phyloP scores from a whole-genome alignment of 2,329 filamentous ascomycete genomes.

The Penicillium sclerotiorum region DNA sequence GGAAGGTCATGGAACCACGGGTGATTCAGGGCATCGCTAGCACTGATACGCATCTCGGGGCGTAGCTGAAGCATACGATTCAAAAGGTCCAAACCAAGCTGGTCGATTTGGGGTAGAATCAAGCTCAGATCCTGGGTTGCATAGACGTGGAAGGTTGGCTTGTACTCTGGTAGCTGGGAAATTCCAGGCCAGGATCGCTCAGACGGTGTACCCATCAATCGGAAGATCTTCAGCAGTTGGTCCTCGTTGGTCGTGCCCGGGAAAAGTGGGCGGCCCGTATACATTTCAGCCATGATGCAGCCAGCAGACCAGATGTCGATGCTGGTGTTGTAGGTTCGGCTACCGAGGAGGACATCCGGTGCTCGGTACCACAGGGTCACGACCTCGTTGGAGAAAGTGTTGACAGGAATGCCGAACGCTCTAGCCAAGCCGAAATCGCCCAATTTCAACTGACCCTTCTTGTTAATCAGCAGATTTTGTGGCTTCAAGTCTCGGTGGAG shows the following conservation, averaged over 20 bases:
- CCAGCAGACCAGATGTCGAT: constrained; percentile 99
- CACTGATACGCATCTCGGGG: constrained; percentile 88
- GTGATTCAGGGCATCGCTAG: constrained; percentile 81
- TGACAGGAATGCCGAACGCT: constrained; percentile 95
- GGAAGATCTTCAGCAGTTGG: constrained; percentile 94
- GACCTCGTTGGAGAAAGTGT: constrained; percentile 97
- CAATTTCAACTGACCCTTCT: constrained; percentile 84
- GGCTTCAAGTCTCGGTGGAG: constrained; percentile 95
- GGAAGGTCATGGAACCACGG: constrained; percentile 80
- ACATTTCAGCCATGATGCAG: constrained; percentile 99
- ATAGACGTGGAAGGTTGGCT: constrained; percentile 90
- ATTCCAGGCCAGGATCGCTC: constrained; percentile 96
- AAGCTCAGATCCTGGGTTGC: constrained; percentile 85
- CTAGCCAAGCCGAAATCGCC: constrained; percentile 93
- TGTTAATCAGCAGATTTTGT: constrained; percentile 94
- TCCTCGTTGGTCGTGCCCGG: constrained; percentile 98
- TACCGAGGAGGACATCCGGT: constrained; percentile 90
- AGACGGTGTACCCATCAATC: constrained; percentile 96
- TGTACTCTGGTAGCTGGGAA: constrained; percentile 95
- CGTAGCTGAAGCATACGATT: constrained; percentile 89
- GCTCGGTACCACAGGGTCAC: constrained; percentile 98
- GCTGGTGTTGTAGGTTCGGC: constrained; percentile 97
- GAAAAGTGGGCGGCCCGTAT: constrained; percentile 91
- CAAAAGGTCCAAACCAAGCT: constrained; percentile 81
- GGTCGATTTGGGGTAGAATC: constrained; percentile 89